Conservation (phyloP, 306 rosid species). For the Medicago truncatula region MtrunA17r5.0-ANR NC_053043.1:41915501-41916000, state of each 20-base stretch:
- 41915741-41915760: slow-evolving; percentile 24
- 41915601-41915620: neutral
- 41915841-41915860: slow-evolving; percentile 98
- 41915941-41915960: neutral
- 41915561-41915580: slow-evolving; percentile 22
- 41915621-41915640: neutral
- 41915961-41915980: slow-evolving; percentile 4
- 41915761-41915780: slow-evolving; percentile 39
- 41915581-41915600: slow-evolving; percentile 26
- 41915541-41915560: slow-evolving; percentile 24
- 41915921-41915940: slow-evolving; percentile 18
- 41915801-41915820: slow-evolving; percentile 97
- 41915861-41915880: slow-evolving; percentile 96
- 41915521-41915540: slow-evolving; percentile 13
- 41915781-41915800: slow-evolving; percentile 44
- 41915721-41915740: slow-evolving; percentile 36
- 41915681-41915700: slow-evolving; percentile 15
- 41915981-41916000: slow-evolving; percentile 22
- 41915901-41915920: slow-evolving; percentile 16
- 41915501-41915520: slow-evolving; percentile 76
- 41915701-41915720: slow-evolving; percentile 30
- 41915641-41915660: slow-evolving; percentile 30
- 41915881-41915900: slow-evolving; percentile 64
- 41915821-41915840: slow-evolving; percentile 89
- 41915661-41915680: slow-evolving; percentile 2